Conservation (phyloP, 495 filamentous ascomycete genomes). For the Clavariopsis aquatica region DNA sequence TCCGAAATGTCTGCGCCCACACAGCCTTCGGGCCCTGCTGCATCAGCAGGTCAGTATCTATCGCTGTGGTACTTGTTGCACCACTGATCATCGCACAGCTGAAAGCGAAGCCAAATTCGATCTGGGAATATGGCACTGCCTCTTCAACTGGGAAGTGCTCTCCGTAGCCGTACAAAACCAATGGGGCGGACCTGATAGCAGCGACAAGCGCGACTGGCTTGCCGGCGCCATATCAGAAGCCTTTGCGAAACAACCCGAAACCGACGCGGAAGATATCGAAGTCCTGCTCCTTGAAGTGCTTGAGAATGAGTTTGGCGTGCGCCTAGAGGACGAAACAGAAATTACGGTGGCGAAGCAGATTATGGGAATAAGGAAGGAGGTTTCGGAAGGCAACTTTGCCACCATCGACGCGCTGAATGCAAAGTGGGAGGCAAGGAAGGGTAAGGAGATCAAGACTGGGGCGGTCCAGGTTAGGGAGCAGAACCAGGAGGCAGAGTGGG, state of each 20-base stretch:
- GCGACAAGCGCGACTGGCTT: constrained; percentile 95
- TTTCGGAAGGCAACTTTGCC: constrained; percentile 62
- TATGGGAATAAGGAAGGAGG: constrained; percentile 63
- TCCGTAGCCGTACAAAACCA: constrained; percentile 80
- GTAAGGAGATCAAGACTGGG: constrained; percentile 55
- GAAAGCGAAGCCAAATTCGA: constrained; percentile 48
- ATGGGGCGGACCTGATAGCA: constrained; percentile 84
- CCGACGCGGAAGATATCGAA: constrained; percentile 81
- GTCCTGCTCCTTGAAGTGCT: constrained; percentile 81
- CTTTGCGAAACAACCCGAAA: constrained; percentile 68
- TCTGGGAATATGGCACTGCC: constrained; percentile 36
- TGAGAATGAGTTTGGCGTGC: constrained; percentile 91
- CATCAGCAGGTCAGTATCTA: background rate
- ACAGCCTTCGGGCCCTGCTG: constrained; percentile 7
- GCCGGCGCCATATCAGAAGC: constrained; percentile 85
- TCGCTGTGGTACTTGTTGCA: background rate
- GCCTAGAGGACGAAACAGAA: constrained; percentile 84
- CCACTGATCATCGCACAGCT: constrained; percentile 24
- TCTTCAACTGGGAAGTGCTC: constrained; percentile 79
- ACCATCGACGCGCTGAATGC: constrained; percentile 68
- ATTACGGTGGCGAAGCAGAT: constrained; percentile 72
- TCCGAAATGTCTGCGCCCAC: constrained; percentile 10
- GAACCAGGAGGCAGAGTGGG: constrained; percentile 56
- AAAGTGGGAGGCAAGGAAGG: constrained; percentile 61
- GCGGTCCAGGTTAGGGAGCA: constrained; percentile 27